phyloP scores from a whole-genome alignment of 805 yeast species.

The Monosporozyma servazzii region DNA sequence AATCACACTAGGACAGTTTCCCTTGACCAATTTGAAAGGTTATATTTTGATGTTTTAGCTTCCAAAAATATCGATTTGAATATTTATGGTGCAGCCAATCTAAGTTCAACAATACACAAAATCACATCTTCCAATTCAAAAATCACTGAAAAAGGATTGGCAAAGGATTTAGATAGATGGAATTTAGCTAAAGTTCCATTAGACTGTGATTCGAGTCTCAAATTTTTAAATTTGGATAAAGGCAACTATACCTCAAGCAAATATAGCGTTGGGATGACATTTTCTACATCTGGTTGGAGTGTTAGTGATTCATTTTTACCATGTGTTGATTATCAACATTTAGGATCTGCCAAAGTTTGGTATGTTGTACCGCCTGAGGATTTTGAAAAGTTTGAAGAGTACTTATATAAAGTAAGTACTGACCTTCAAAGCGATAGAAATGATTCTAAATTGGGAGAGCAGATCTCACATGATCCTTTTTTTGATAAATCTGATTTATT shows the following conservation, averaged over 20 bases:
- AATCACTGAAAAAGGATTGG: slow-evolving; percentile 14
- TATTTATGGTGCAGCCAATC: slow-evolving; percentile 30
- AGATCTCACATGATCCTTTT: background rate
- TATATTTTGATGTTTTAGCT: slow-evolving; percentile 36
- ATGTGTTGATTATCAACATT: slow-evolving; percentile 42
- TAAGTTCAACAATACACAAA: slow-evolving; percentile 33
- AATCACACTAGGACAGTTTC: slow-evolving; percentile 10
- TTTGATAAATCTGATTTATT: background rate
- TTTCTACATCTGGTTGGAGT: slow-evolving; percentile 48
- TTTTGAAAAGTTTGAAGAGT: slow-evolving; percentile 40
- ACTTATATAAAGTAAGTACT: slow-evolving; percentile 35
- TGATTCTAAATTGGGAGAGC: background rate
- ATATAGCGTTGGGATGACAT: slow-evolving; percentile 45
- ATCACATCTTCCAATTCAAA: slow-evolving; percentile 29
- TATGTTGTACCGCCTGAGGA: slow-evolving; percentile 53
- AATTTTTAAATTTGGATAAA: slow-evolving; percentile 36
- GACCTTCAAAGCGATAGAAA: background rate
- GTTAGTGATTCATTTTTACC: slow-evolving; percentile 55
- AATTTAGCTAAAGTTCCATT: slow-evolving; percentile 48
- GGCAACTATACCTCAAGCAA: slow-evolving; percentile 36
- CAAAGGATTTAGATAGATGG: slow-evolving; percentile 37
- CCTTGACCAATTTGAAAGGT: slow-evolving; percentile 30
- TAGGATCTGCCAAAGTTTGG: slow-evolving; percentile 52
- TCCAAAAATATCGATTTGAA: slow-evolving; percentile 27
- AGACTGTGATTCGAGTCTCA: slow-evolving; percentile 40